phyloP scores from a whole-genome alignment of 441 rosid genomes.

The Populus hybrid region DNA sequence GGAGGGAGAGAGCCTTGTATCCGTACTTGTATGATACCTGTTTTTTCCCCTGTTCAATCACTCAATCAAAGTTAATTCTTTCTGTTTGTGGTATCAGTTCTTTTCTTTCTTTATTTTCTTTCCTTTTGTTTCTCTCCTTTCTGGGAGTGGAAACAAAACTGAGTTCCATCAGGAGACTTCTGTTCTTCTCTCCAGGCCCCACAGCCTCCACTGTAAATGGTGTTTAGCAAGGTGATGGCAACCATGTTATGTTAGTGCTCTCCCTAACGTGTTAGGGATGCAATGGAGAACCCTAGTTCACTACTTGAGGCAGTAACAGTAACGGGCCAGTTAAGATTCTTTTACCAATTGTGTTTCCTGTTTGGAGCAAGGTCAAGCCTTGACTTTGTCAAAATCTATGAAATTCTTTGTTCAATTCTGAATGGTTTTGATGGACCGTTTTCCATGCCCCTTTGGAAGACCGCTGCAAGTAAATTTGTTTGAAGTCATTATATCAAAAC shows the following conservation, averaged over 20 bases:
- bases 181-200: neutral
- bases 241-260: neutral
- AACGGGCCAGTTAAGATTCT: neutral
- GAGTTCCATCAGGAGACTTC: neutral
- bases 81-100: neutral
- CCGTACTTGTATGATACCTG: too few species aligned
- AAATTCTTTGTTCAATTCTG: neutral
- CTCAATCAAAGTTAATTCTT: neutral
- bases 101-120: neutral
- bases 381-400: neutral
- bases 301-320: neutral
- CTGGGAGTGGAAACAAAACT: neutral
- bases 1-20: too few species aligned
- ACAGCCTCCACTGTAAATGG: neutral
- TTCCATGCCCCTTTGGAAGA: neutral
- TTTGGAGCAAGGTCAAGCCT: neutral
- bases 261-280: neutral
- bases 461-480: neutral
- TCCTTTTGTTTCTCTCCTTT: too few species aligned
- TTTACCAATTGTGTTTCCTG: neutral
- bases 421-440: neutral
- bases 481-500: neutral
- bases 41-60: too few species aligned
- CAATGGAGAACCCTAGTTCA: neutral
- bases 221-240: neutral